phyloP scores from a whole-genome alignment of 352 stramenopile genomes.

The Albugo candida region DNA sequence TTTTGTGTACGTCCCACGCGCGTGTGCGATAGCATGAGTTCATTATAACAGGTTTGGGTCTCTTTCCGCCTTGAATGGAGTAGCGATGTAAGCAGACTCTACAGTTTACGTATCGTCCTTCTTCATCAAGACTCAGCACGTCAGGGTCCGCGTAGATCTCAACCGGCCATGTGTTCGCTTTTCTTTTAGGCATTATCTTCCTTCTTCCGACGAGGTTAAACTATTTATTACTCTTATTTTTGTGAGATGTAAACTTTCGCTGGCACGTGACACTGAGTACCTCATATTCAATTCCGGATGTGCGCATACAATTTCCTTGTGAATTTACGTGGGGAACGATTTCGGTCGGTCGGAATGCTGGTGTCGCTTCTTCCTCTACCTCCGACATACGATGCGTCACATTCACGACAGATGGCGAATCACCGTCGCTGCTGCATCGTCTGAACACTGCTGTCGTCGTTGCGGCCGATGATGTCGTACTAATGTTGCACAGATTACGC shows the following conservation, averaged over 20 bases:
- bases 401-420: too few relatives aligned
- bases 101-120: conserved; percentile 56
- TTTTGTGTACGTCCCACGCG: conserved; percentile 67
- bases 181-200: conserved; percentile 42
- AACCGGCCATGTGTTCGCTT: conserved; percentile 50
- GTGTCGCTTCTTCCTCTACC: too few relatives aligned
- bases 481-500: conserved; percentile 9
- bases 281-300: too few relatives aligned
- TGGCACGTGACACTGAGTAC: too few relatives aligned
- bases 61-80: conserved; percentile 60
- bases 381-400: too few relatives aligned
- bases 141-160: conserved; percentile 48
- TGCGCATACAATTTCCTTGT: too few relatives aligned
- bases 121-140: conserved; percentile 61
- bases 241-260: too few relatives aligned
- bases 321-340: too few relatives aligned
- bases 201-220: too few relatives aligned
- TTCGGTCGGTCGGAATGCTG: too few relatives aligned
- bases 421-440: conserved; percentile 18
- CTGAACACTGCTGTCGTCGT: conserved; percentile 14
- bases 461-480: conserved; percentile 18
- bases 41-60: conserved; percentile 63
- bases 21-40: conserved; percentile 63
- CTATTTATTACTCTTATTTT: too few relatives aligned
- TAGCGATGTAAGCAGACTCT: conserved; percentile 71